Evolutionary conservation across 805 yeast genomes (phyloP).

Genomic region (Myxozyma nipponensis): DNA sequence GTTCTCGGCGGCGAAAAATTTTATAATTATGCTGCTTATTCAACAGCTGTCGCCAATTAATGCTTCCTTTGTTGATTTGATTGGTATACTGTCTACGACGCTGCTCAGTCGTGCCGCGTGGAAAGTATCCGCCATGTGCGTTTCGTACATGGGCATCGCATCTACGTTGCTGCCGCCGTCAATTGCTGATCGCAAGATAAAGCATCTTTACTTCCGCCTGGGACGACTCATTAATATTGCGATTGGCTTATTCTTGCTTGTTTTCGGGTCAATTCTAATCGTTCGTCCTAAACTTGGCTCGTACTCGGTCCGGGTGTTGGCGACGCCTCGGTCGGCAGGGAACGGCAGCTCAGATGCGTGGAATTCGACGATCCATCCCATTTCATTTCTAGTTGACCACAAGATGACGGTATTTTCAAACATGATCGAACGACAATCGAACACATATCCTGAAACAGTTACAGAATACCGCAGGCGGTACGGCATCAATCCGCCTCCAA

Average conservation of each 20-base stretch:
- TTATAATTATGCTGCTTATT: constrained; percentile 25
- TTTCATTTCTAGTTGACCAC: constrained; percentile 22
- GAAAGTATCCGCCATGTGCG: constrained; percentile 26
- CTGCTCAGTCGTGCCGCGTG: constrained; percentile 23
- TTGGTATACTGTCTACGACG: constrained; percentile 23
- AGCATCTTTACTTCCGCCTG: constrained; percentile 14
- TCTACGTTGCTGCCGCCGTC: constrained; percentile 17
- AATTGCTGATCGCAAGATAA: constrained; percentile 15
- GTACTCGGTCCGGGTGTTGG: constrained; percentile 11
- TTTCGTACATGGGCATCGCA: constrained; percentile 27
- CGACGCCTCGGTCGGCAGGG: neutral
- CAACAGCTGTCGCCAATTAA: constrained; percentile 28
- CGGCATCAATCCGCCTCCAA: constrained; percentile 30
- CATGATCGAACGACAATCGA: constrained; percentile 16
- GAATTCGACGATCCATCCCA: constrained; percentile 27
- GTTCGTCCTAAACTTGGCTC: constrained; percentile 17
- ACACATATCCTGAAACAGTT: constrained; percentile 28
- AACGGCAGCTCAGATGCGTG: constrained; percentile 6
- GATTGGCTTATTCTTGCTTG: constrained; percentile 13
- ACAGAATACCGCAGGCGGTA: constrained; percentile 21
- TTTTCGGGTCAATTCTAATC: constrained; percentile 13
- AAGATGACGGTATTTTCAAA: constrained; percentile 4
- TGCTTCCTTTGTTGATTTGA: constrained; percentile 26
- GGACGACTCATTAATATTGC: constrained; percentile 15
- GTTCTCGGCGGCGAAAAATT: constrained; percentile 24